phyloP scores from a whole-genome alignment of 192 early-diverging fungal species.

The Coemansia sp. region DNA sequence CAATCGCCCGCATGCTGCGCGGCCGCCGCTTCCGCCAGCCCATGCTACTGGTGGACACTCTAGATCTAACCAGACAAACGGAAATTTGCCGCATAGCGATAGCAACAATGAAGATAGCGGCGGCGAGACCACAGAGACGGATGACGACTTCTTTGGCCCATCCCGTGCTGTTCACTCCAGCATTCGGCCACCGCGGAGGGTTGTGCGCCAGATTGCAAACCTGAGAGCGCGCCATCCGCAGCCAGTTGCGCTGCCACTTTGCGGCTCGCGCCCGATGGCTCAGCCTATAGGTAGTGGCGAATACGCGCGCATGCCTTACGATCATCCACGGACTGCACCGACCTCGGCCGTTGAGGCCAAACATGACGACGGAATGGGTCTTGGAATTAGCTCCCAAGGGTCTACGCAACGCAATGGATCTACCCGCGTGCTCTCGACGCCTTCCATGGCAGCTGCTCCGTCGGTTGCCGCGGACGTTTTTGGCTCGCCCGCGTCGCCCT shows the following conservation, averaged over 20 bases:
- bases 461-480: conserved; percentile 7
- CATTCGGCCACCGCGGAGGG: conserved; percentile 37
- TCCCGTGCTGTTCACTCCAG: conserved; percentile 32
- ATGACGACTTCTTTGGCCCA: conserved; percentile 48
- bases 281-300: background rate
- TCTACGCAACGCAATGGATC: background rate
- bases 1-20: background rate
- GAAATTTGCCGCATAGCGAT: background rate
- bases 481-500: background rate
- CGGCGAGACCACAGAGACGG: conserved; percentile 49
- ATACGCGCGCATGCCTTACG: background rate
- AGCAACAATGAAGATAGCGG: conserved; percentile 14
- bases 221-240: conserved; percentile 32
- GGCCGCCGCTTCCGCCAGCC: background rate
- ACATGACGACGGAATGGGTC: conserved; percentile 14
- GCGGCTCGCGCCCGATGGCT: background rate
- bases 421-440: conserved; percentile 31
- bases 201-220: conserved; percentile 37
- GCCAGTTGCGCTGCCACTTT: conserved; percentile 25
- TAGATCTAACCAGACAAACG: background rate
- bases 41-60: background rate
- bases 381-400: conserved; percentile 31
- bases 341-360: background rate
- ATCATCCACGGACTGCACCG: conserved; percentile 24
- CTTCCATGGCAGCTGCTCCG: conserved; percentile 14